Conservation (phyloP, 208 protist genomes). For the Wallacemonas sp. region DNA sequence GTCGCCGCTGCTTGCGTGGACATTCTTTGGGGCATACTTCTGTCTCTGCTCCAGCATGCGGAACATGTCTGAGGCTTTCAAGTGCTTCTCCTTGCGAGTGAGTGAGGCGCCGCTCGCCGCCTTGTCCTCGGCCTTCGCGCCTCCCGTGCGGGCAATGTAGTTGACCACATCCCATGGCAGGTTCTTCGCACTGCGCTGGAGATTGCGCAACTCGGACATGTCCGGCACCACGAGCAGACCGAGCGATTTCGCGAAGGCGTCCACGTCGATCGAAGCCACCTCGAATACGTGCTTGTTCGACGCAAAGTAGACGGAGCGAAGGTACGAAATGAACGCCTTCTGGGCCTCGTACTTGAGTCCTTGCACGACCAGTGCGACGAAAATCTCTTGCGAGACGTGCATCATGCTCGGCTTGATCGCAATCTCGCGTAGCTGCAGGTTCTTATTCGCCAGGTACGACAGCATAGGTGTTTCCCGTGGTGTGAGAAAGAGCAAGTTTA, state of each 20-base stretch:
- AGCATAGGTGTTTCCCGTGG: conserved; percentile 95
- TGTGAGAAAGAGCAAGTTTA: conserved; percentile 97
- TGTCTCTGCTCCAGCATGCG: conserved; percentile 82
- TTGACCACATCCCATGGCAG: conserved; percentile 88
- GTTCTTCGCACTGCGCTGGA: conserved; percentile 86
- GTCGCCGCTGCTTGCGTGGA: no score
- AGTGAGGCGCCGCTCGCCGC: conserved; percentile 10
- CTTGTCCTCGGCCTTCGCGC: conserved; percentile 15
- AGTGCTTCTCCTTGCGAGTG: conserved; percentile 83
- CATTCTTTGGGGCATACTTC: conserved; percentile 53
- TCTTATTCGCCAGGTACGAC: conserved; percentile 87
- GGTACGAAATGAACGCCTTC: conserved; percentile 97
- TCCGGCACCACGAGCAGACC: conserved; percentile 94
- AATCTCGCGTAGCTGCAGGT: conserved; percentile 79
- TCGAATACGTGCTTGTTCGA: conserved; percentile 97
- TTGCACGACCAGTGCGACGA: conserved; percentile 92
- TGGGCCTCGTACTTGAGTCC: conserved; percentile 98
- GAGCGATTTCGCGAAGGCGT: conserved; percentile 90
- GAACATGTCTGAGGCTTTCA: conserved; percentile 87
- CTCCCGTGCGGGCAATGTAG: conserved; percentile 49
- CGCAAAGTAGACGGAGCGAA: conserved; percentile 95
- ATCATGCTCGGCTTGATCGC: conserved; percentile 79
- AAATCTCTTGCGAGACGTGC: conserved; percentile 80
- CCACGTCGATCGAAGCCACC: conserved; percentile 85
- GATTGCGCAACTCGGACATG: conserved; percentile 88